Base-by-base conservation (phyloP, 2,329 filamentous ascomycete species). In the Gaeumannomyces sp. region DNA sequence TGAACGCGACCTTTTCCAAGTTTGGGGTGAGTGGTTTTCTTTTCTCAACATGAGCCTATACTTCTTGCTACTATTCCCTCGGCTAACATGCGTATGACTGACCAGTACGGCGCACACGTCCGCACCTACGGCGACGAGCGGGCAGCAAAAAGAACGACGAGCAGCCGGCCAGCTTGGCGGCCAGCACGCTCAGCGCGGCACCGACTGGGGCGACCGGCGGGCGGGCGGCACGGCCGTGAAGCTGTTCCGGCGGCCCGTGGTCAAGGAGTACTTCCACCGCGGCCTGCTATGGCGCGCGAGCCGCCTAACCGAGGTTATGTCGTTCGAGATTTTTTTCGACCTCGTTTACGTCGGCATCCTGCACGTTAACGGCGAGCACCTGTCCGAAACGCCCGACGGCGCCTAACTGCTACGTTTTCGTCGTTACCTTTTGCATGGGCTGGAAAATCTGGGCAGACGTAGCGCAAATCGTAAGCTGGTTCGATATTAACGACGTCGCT, bases 211-310 rank as follows among this genome's bases (percentile, higher is more conserved):
- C 10, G 71, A 74, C 66, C 70, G 69, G 58, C 66, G 67, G 27
- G 75, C 76, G 65, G 81, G 75, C n/a, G n/a, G n/a, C 64, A 73
- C 70, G 61, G 78, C 80, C 1, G 80, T 87, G 70, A 74, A 81
- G 70, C 74, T 89, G 65, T 86, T 85, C 71, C 84, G 84, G 71
- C 80, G 79, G 67, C 86, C 87, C 0, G 80, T 84, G 8, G 78
- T 89, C 4, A 79, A 85, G 65, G 87, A 89, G 75, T 89, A 88
- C 74, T 88, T 88, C 69, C 85, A 89, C 71, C 84, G 85, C 66
- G 86, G 85, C 0, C 77, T 89, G 16, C 73, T 89, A 8, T 89
- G 86, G 86, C 78, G 87, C 61, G 82, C 85, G 2, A 80, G 79
- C 10, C 81, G 83, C 62, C 76, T 79, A 25, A 84, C 85, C n/a